These are phyloP conservation scores for Colletotrichum viniferum DNA, from an alignment of 2,329 filamentous ascomycete species.

Conservation along the genomic window DNA sequence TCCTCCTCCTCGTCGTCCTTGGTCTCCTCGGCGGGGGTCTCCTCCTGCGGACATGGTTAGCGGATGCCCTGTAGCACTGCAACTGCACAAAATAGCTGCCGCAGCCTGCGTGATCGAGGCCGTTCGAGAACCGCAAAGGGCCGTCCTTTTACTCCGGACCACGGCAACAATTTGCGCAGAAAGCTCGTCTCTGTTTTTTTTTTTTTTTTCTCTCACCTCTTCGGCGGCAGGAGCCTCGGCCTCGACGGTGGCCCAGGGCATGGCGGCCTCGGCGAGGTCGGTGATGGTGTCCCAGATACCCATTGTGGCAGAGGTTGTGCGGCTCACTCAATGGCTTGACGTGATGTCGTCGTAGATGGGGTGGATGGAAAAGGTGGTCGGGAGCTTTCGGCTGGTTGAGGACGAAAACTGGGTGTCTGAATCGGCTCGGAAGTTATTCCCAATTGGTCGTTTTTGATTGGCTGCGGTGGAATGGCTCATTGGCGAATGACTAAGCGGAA, in stretches of 20 bases:
- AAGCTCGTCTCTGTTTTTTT: neutral
- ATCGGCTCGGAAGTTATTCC: slow-evolving; percentile 47
- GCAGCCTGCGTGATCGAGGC: neutral
- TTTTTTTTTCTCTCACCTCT: slow-evolving; percentile 53
- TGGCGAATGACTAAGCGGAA: slow-evolving; percentile 4
- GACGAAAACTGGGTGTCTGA: slow-evolving; percentile 29
- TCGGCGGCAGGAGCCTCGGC: slow-evolving; percentile 72
- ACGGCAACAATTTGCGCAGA: slow-evolving; percentile 19
- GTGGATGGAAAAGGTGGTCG: slow-evolving; percentile 38
- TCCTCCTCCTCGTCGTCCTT: slow-evolving; percentile 52
- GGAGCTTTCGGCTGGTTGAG: slow-evolving; percentile 39
- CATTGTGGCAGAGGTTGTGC: slow-evolving; percentile 56
- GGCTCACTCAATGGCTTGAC: slow-evolving; percentile 27
- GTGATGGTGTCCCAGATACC: slow-evolving; percentile 70
- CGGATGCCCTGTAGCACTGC: neutral
- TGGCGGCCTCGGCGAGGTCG: slow-evolving; percentile 68
- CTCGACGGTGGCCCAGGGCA: slow-evolving; percentile 68
- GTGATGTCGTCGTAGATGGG: slow-evolving; percentile 17
- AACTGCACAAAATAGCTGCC: neutral
- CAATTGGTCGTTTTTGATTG: slow-evolving; percentile 57
- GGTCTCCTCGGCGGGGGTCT: slow-evolving; percentile 33
- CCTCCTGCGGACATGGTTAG: slow-evolving; percentile 32
- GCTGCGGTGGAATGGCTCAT: slow-evolving; percentile 23
- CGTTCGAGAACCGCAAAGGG: neutral
- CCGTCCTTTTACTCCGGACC: neutral